Base-by-base conservation (phyloP, 768 basidiomycete genomes). In the Pleurotus tuber-regium region DNA sequence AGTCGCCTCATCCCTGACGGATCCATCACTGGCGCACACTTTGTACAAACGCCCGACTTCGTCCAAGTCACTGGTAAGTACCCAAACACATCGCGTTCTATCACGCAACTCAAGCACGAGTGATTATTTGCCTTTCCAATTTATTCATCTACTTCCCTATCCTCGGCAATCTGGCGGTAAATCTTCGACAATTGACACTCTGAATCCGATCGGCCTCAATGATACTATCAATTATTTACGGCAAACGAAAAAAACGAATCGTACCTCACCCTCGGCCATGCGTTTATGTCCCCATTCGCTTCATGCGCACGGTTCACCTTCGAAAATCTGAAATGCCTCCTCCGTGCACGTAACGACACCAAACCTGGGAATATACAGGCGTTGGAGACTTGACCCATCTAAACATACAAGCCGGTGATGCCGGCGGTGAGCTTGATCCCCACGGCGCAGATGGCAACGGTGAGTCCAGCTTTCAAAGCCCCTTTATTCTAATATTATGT, bases 41-140 rank as follows among this genome's bases (percentile, higher is more conserved):
- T 88, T 62, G 74, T 89, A 4, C 73, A 80, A 55, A 88, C 89
- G 0, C 83, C 86, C n/a, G 83, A 85, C 63, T 90, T 82, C 63
- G 73, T 89, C 28, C 87, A 87, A 60, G 68, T 89, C 49, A 83
- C 82, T 31, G 90, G 86, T 72, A 35, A 39, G 63, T 59, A 51
- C 53, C 28, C 24, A 26, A 57, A 57, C 3, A 29, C 16, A 26
- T 18, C 33, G 30, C 30, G 14, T 31, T 14, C 30, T 14, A 31
- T n/a, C 30, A 31, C 30, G 8, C 30, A 31, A 31, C 30, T 31
- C 30, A n/a, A n/a, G n/a, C n/a, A n/a, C n/a, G n/a, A n/a, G n/a
- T n/a, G n/a, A 31, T 31, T 14, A 31, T 7, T 31, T 14, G 14
- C 14, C 8, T 42, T 24, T 11, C 40, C 40, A 5, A 19, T 42